Evolutionary conservation across 768 basidiomycete species (phyloP), one percentile per base, ranked within the genome.

Genomic region (Boletus edulis): DNA sequence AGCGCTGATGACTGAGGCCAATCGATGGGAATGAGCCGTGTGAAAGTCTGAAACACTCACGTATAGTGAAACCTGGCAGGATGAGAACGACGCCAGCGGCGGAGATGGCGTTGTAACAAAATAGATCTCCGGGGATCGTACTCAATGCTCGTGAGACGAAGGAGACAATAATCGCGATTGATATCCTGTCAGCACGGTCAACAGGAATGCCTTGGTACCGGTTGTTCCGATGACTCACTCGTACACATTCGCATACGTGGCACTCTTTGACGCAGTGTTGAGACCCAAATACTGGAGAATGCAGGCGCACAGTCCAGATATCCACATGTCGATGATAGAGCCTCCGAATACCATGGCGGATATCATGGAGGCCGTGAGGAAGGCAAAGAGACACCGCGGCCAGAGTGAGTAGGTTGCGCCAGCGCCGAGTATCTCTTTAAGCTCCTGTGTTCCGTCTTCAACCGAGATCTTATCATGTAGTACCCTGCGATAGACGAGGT

Each of bases 231-330:
- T 6, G 22, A 77, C 91, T 70, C 68, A 94, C 94, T 96, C 94
- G 65, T 94, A 96, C 54, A 95, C 91, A 64, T 93, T 95, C n/a
- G 92, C 91, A 71, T 94, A 95, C 74, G 91, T 87, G 1, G 89
- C 81, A 62, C 88, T 94, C 72, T 89, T 92, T 60, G 86, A 81
- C 4, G 93, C 92, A 10, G 89, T 84, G 64, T 85, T 87, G 46
- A 94, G 74, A 37, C 91, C 90, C 42, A 94, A 77, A 68, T 87
- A 91, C 63, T 91, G 88, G 47, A 95, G 74, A 47, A 85, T 68
- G 54, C 81, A 81, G 11, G 86, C 86, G 51, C 84, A 88, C 1
- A 76, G 67, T 13, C 89, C 89, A 54, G 87, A 84, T 57, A 93
- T 79, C 80, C 86, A 85, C 82, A 93, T 91, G 61, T 95, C 94